phyloP scores from a whole-genome alignment of 2,329 filamentous ascomycete species.

The Hysterium pulicare region DNA sequence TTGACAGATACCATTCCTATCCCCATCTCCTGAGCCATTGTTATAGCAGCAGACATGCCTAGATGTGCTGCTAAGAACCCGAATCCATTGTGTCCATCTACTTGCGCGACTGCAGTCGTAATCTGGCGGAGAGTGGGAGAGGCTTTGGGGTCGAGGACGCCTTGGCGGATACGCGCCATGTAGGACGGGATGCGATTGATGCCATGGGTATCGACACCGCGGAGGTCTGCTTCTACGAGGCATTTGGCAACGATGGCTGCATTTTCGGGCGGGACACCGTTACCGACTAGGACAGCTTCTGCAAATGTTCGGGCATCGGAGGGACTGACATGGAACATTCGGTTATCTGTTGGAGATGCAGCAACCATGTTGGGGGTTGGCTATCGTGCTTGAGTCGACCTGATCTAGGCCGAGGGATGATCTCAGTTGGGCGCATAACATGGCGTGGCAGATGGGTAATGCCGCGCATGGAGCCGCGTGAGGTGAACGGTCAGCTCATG shows the following conservation, averaged over 20 bases:
- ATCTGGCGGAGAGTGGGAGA: slow-evolving; percentile 57
- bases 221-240: slow-evolving; percentile 70
- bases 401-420: too few relatives aligned
- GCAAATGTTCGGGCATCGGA: slow-evolving; percentile 44
- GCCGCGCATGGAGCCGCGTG: too few relatives aligned
- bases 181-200: slow-evolving; percentile 77
- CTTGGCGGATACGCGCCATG: slow-evolving; percentile 67
- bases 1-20: slow-evolving; percentile 75
- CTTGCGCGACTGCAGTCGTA: slow-evolving; percentile 68
- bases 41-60: slow-evolving; percentile 66
- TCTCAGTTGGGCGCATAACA: too few relatives aligned
- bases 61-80: slow-evolving; percentile 67
- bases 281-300: slow-evolving; percentile 55
- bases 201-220: slow-evolving; percentile 76
- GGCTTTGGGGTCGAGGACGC: slow-evolving; percentile 62
- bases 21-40: slow-evolving; percentile 61
- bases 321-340: slow-evolving; percentile 20
- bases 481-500: too few relatives aligned
- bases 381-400: too few relatives aligned
- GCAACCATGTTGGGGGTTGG: too few relatives aligned
- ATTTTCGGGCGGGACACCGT: slow-evolving; percentile 58
- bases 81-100: slow-evolving; percentile 68
- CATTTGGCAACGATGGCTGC: slow-evolving; percentile 64
- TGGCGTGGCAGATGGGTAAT: too few relatives aligned
- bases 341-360: too few relatives aligned